Evolutionary conservation across 768 basidiomycete genomes (phyloP).

Genomic region (Leucosporidium scottii): DNA sequence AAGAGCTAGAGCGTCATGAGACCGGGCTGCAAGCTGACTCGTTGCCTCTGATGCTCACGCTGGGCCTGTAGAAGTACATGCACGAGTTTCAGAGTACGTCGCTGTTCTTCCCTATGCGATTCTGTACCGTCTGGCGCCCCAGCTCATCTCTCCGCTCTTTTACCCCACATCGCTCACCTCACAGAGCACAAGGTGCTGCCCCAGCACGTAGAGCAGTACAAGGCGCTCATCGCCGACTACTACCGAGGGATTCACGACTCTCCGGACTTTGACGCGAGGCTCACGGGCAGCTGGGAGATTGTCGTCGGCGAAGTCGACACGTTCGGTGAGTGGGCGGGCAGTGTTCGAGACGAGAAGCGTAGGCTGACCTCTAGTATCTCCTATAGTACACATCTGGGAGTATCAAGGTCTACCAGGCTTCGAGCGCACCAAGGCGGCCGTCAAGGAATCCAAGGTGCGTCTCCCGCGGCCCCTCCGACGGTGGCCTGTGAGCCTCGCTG

Average conservation of each 20-base stretch:
- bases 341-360: not conserved
- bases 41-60: not conserved
- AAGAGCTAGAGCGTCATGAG: not conserved
- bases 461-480: not conserved
- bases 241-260: constrained; percentile 74
- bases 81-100: constrained; percentile 77
- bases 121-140: not conserved
- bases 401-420: constrained; percentile 89
- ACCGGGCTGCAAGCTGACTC: not conserved
- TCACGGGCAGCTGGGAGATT: constrained; percentile 91
- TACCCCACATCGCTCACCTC: not conserved
- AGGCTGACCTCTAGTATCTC: not conserved
- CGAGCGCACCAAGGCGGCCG: constrained; percentile 63
- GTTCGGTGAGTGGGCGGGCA: constrained; percentile 50
- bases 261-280: constrained; percentile 65
- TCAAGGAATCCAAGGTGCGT: constrained; percentile 61
- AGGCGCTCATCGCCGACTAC: constrained; percentile 76
- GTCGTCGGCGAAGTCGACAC: constrained; percentile 82
- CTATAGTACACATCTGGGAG: constrained; percentile 55
- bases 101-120: constrained; percentile 2
- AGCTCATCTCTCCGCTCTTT: not conserved
- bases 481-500: not conserved
- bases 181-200: constrained; percentile 82
- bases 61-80: constrained; percentile 66
- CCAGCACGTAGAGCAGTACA: constrained; percentile 71